Evolutionary conservation across 495 filamentous ascomycete species (phyloP).

Genomic region (Xylaria longipes): DNA sequence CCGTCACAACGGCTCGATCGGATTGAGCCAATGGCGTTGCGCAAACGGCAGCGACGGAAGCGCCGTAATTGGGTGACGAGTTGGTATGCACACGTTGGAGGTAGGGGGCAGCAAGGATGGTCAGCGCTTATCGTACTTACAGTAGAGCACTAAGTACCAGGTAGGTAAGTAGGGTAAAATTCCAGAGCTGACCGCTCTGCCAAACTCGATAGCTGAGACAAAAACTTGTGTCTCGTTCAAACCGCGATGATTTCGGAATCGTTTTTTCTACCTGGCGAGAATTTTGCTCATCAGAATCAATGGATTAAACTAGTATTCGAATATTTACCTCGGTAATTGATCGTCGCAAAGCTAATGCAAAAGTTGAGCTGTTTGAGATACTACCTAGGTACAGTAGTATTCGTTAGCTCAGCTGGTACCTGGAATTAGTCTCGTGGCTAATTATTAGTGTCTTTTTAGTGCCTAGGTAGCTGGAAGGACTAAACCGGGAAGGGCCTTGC

Average conservation of each 20-base stretch:
- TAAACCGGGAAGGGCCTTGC: conserved; percentile 15
- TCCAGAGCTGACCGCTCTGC: background rate
- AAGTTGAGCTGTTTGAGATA: background rate
- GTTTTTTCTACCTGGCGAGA: background rate
- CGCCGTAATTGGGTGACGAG: conserved; percentile 25
- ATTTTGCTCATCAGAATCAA: background rate
- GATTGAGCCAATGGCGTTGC: conserved; percentile 25
- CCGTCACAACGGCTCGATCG: background rate
- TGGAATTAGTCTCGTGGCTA: background rate
- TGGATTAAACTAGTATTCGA: background rate
- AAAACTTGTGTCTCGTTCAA: background rate
- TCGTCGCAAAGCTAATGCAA: background rate
- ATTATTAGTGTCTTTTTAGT: background rate
- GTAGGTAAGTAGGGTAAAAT: background rate
- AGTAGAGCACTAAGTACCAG: too few species aligned
- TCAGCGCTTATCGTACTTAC: conserved; percentile 19
- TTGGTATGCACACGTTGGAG: conserved; percentile 14
- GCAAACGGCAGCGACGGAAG: conserved; percentile 14
- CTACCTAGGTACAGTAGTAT: too few species aligned
- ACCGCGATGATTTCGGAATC: background rate
- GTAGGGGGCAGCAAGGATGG: conserved; percentile 5
- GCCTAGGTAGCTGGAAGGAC: background rate
- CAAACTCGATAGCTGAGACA: background rate
- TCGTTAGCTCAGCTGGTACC: background rate
- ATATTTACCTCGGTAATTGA: background rate